A percentile compares a stretch with the other conserved stretches of the same genome.
These are phyloP conservation scores for Verbena officinalis DNA, from an alignment of 257 asterid species.

Conservation along the genomic window DNA sequence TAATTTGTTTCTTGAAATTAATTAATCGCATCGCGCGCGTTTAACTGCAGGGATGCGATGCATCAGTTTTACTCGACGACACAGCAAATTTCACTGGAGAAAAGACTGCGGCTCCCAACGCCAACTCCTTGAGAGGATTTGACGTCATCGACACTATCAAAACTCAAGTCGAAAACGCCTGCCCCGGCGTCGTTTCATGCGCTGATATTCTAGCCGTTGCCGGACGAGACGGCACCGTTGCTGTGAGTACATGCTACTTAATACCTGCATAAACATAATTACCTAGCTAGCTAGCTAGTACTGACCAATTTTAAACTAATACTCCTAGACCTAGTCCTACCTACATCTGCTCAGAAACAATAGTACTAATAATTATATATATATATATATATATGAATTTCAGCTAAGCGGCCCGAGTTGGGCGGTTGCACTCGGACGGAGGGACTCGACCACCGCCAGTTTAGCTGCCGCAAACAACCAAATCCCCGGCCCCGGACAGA, in stretches of 20 bases:
- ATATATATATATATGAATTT: too few species aligned
- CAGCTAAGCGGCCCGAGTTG: conserved; percentile 70
- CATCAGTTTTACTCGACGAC: conserved; percentile 70
- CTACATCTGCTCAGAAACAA: too few species aligned
- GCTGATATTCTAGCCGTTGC: conserved; percentile 78
- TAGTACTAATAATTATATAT: too few species aligned
- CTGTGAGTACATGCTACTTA: conserved; percentile 40
- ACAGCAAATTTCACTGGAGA: conserved; percentile 70
- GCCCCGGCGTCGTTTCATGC: conserved; percentile 66
- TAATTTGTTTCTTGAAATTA: too few species aligned
- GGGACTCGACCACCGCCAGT: conserved; percentile 69
- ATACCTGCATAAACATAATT: too few species aligned
- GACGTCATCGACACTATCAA: conserved; percentile 70
- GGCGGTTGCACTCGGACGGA: conserved; percentile 65
- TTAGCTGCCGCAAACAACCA: conserved; percentile 47
- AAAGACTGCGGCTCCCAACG: conserved; percentile 60
- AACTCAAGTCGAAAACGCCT: conserved; percentile 51
- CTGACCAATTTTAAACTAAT: too few species aligned
- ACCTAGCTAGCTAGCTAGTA: too few species aligned
- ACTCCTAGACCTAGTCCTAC: too few species aligned
- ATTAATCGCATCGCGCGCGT: too few species aligned
- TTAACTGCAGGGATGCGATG: conserved; percentile 71
- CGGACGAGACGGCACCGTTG: conserved; percentile 65
- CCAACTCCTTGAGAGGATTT: conserved; percentile 72
- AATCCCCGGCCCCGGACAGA: conserved; percentile 50